phyloP scores from a whole-genome alignment of 108 stramenopile genomes.

The Licmophora abbreviata region DNA sequence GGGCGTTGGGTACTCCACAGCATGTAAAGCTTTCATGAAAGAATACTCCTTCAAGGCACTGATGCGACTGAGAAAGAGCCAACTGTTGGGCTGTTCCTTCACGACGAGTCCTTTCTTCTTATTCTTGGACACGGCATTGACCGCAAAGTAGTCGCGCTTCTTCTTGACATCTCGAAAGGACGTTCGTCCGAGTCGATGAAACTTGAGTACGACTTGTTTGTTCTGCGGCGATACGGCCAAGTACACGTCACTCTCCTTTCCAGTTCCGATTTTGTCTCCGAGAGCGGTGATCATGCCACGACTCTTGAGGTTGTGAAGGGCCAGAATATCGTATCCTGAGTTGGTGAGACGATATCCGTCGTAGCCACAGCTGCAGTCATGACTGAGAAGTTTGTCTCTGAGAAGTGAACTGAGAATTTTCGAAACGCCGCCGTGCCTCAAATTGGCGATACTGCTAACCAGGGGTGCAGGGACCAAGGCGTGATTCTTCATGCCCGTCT shows the following conservation, averaged over 20 bases:
- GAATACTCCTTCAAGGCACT: constrained; percentile 94
- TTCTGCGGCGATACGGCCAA: constrained; percentile 64
- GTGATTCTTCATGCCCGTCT: constrained; percentile 95
- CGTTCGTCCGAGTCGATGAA: constrained; percentile 97
- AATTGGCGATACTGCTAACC: constrained; percentile 79
- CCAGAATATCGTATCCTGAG: constrained; percentile 95
- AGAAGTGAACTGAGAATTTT: constrained; percentile 85
- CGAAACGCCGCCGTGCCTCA: constrained; percentile 92
- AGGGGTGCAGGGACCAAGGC: constrained; percentile 87
- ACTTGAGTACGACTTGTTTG: constrained; percentile 88
- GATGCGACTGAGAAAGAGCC: constrained; percentile 93
- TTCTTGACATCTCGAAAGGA: constrained; percentile 94
- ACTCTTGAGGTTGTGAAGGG: constrained; percentile 75
- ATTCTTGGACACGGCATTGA: constrained; percentile 38
- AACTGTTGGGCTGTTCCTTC: constrained; percentile 63
- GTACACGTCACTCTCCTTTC: constrained; percentile 92
- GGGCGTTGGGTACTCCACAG: constrained; percentile 92
- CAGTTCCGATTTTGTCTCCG: constrained; percentile 97
- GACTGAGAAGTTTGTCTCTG: constrained; percentile 90
- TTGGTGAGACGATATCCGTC: constrained; percentile 96
- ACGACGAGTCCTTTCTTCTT: constrained; percentile 25
- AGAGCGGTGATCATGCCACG: constrained; percentile 79
- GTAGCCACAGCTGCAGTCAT: constrained; percentile 83
- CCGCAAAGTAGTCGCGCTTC: constrained; percentile 95
- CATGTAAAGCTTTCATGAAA: constrained; percentile 95